A percentile compares a stretch with the other conserved stretches of the same genome.
phyloP scores from a whole-genome alignment of 805 yeast species.

The Kregervanrija fluxuum region DNA sequence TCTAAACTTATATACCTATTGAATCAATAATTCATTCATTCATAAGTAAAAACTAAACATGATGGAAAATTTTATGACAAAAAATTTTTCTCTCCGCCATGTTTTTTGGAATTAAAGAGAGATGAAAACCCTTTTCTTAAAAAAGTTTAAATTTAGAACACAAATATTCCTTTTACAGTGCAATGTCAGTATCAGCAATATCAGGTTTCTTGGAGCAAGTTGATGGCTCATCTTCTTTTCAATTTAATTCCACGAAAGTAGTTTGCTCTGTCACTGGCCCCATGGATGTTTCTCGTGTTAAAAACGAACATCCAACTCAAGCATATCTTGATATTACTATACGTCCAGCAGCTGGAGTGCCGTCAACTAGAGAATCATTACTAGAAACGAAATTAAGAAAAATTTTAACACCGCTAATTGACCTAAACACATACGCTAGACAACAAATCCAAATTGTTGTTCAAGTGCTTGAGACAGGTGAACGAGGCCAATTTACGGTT shows the following conservation, averaged over 20 bases:
- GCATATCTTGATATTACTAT: constrained; percentile 74
- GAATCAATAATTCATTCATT: background rate
- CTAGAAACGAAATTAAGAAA: constrained; percentile 65
- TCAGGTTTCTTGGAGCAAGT: constrained; percentile 41
- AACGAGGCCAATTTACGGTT: constrained; percentile 27
- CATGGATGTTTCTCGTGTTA: constrained; percentile 61
- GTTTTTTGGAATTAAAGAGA: no score
- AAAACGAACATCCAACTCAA: constrained; percentile 78
- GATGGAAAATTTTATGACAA: no score
- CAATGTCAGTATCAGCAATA: constrained; percentile 5
- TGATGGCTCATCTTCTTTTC: constrained; percentile 72
- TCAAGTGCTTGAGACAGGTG: constrained; percentile 54
- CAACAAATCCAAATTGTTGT: constrained; percentile 65
- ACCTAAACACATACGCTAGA: constrained; percentile 66
- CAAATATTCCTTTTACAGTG: no score
- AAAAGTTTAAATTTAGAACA: no score
- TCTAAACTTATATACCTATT: background rate
- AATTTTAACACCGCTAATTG: constrained; percentile 52
- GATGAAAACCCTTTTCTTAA: no score
- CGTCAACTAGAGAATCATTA: constrained; percentile 65
- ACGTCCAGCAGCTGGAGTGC: constrained; percentile 70
- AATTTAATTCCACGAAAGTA: constrained; percentile 46
- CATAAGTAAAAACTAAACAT: background rate
- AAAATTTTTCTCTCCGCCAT: no score
- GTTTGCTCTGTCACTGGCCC: constrained; percentile 87